phyloP scores from a whole-genome alignment of 2,329 filamentous ascomycete genomes.

The Aspergillus ibericus region DNA sequence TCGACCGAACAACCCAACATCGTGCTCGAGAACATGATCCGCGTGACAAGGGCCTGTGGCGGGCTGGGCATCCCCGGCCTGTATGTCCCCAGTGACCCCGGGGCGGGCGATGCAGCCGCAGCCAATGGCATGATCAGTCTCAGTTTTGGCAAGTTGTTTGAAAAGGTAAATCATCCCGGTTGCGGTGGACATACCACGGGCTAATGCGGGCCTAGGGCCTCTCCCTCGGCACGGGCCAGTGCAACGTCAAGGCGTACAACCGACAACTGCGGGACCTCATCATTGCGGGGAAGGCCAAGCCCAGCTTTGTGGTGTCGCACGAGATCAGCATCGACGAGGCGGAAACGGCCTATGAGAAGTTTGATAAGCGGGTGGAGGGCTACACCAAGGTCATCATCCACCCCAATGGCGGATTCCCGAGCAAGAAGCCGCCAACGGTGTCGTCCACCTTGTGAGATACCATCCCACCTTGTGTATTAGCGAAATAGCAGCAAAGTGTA shows the following conservation, averaged over 20 bases:
- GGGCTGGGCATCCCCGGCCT: conserved; percentile 63
- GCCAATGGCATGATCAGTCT: conserved; percentile 65
- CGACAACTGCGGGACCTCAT: conserved; percentile 66
- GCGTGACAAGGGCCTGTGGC: conserved; percentile 61
- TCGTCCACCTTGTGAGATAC: background rate
- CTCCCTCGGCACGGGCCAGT: conserved; percentile 62
- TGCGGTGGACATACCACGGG: background rate
- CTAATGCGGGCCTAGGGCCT: conserved; percentile 50
- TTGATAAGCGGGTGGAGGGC: conserved; percentile 65
- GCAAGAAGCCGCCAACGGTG: background rate
- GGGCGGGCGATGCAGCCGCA: conserved; percentile 60
- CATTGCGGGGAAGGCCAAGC: conserved; percentile 63
- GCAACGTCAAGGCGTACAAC: conserved; percentile 69
- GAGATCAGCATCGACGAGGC: conserved; percentile 64
- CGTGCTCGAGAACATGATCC: conserved; percentile 58
- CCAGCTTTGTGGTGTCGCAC: conserved; percentile 66
- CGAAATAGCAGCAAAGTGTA: too few relatives aligned
- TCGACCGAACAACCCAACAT: conserved; percentile 57
- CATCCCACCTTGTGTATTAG: too few relatives aligned
- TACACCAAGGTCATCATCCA: conserved; percentile 69
- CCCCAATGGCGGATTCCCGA: conserved; percentile 53
- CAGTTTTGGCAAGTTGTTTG: conserved; percentile 67
- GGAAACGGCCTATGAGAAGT: conserved; percentile 62
- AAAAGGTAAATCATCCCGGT: conserved; percentile 57
- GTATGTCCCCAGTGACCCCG: conserved; percentile 57